Evolutionary conservation across 2,329 filamentous ascomycete genomes (phyloP), one percentile per base, ranked within the genome.

Genomic region (Cylindrodendrum hubeiense): DNA sequence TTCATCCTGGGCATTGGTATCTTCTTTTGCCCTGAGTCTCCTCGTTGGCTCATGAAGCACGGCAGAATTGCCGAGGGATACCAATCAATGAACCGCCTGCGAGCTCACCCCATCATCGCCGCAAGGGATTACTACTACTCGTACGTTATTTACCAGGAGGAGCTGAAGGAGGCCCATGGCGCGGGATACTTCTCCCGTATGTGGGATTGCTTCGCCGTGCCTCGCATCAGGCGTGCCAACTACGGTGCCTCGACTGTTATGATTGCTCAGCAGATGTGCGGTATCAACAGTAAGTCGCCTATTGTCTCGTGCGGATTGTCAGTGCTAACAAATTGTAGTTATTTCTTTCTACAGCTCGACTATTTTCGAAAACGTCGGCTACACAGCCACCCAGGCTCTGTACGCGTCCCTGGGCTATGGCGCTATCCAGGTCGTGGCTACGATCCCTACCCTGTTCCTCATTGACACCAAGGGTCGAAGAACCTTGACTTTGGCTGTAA

Each of bases 241-340:
- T 86, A 91, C 49, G 93, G 92, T 30, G 91, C 92, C 1, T 91
- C 90, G 63, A 90, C 89, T 1, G 92, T 95, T 69, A 96, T 96
- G 93, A 86, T 91, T 74, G 89, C 88, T 0, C 90, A 92, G 77
- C 89, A 91, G 77, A 78, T 78, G 70, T 76, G 64, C 9, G 73
- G 71, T 13, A 75, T 75, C 59, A 73, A 72, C 59, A 75, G 73
- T 72, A 59, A 61, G 67, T 66, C 41, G 0, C 19, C 21, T 21
- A 3, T 2, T 0, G 10, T 9, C 1, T 8, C 6, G 3, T 10
- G 1, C 22, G n/a, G 9, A 7, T 13, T 1, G 4, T 4, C 10
- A n/a, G 0, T 1, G 1, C 54, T 70, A 24, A 73, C n/a, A 9
- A 0, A 1, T 0, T 1, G 2, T 3, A 75, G 72, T 78, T 21